phyloP scores from a whole-genome alignment of 345 rosid species.

The Eucalyptus cloeziana region DNA sequence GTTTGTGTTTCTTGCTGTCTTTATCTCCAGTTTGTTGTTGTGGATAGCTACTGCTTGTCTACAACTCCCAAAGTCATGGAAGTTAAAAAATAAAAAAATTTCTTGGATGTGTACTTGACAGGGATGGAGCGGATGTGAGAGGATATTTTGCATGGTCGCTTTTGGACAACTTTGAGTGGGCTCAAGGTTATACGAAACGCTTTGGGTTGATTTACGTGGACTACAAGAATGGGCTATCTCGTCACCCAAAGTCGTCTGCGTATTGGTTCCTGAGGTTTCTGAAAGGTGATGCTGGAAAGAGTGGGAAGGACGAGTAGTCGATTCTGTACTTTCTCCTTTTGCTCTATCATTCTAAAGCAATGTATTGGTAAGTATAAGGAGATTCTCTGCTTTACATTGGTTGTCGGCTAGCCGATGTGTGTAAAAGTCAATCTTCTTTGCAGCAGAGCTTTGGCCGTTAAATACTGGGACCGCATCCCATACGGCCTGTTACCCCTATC shows the following conservation, averaged over 20 bases:
- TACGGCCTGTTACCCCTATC: background rate
- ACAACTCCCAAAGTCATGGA: no score
- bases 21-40: background rate
- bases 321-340: background rate
- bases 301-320: conserved; percentile 26
- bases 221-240: conserved; percentile 64
- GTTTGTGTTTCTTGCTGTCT: background rate
- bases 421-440: background rate
- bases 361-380: background rate
- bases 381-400: background rate
- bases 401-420: background rate
- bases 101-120: background rate
- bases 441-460: background rate
- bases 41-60: background rate
- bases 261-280: conserved; percentile 75
- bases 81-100: background rate
- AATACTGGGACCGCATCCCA: background rate
- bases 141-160: conserved; percentile 95
- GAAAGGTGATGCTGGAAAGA: conserved; percentile 34
- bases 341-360: background rate
- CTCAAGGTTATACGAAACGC: conserved; percentile 83
- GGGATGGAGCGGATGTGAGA: conserved; percentile 80
- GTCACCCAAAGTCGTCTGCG: conserved; percentile 87
- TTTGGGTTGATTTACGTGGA: conserved; percentile 82
- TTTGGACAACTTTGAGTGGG: conserved; percentile 94